These are phyloP conservation scores for Byssothecium circinans DNA, from an alignment of 2,329 filamentous ascomycete species.

Conservation along the genomic window DNA sequence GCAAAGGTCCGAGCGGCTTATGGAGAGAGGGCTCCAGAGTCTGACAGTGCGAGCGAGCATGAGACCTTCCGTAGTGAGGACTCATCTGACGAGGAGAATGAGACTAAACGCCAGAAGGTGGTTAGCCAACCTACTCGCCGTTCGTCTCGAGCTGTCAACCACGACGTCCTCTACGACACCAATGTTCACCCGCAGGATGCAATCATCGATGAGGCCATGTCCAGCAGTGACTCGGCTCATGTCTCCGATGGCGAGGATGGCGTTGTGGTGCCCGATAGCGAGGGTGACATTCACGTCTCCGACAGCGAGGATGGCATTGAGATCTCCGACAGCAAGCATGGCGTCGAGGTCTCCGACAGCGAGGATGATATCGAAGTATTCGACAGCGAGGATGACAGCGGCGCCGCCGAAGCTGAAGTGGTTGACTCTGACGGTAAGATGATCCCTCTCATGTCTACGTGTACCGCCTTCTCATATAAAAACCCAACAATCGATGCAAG, in stretches of 20 bases:
- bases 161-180: constrained; percentile 27
- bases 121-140: constrained; percentile 16
- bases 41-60: constrained; percentile 14
- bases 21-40: too few relatives aligned
- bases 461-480: too few relatives aligned
- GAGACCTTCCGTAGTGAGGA: not conserved
- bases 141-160: constrained; percentile 25
- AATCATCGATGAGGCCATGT: constrained; percentile 6
- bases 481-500: too few relatives aligned
- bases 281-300: too few relatives aligned
- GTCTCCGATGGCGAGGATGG: not conserved
- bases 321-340: too few relatives aligned
- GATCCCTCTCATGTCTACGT: too few relatives aligned
- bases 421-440: not conserved
- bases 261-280: too few relatives aligned
- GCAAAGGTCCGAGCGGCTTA: constrained; percentile 30
- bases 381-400: not conserved
- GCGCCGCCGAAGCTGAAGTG: not conserved
- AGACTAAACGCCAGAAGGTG: constrained; percentile 11
- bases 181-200: constrained; percentile 34
- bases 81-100: constrained; percentile 10
- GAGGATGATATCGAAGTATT: not conserved
- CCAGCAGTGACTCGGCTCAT: not conserved
- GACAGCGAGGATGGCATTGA: too few relatives aligned
- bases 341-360: not conserved